Conservation (phyloP, 1,284 basidiomycete genomes). For the Polyporus tsugae region DNA sequence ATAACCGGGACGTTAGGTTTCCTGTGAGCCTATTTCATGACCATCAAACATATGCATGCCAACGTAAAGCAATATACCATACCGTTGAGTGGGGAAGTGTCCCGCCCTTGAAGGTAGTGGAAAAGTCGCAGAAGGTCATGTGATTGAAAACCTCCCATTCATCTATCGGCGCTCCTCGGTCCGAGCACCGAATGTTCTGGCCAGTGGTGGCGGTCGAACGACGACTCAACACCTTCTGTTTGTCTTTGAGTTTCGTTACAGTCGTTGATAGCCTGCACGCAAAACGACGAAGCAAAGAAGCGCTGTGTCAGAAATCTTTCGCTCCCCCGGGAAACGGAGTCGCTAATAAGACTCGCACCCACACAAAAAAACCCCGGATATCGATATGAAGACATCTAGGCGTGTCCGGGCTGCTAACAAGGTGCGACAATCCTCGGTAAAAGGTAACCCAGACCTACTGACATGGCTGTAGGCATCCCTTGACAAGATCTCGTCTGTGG, state of each 20-base stretch:
- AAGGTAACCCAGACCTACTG: background rate
- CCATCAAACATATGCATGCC: no score
- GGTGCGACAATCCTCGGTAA: conserved; percentile 2
- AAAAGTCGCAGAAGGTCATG: conserved; percentile 24
- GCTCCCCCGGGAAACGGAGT: background rate
- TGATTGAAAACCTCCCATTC: conserved; percentile 19
- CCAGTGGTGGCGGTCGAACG: no score
- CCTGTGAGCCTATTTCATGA: background rate
- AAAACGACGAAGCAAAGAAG: background rate
- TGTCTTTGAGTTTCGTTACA: background rate
- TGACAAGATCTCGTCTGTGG: conserved; percentile 19
- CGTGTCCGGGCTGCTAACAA: conserved; percentile 22
- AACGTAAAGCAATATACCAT: no score
- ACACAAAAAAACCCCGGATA: background rate
- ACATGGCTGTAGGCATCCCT: conserved; percentile 22
- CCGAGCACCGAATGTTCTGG: background rate
- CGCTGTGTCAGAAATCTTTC: background rate
- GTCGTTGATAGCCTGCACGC: no score
- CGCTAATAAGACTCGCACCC: background rate
- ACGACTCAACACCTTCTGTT: background rate
- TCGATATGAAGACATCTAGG: conserved; percentile 3
- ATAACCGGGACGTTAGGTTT: background rate
- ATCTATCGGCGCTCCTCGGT: conserved; percentile 18
- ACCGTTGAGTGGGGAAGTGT: background rate
- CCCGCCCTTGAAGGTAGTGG: conserved; percentile 4